phyloP scores from a whole-genome alignment of 371 early-diverging fungal genomes.

The Mucor circinelloides region DNA sequence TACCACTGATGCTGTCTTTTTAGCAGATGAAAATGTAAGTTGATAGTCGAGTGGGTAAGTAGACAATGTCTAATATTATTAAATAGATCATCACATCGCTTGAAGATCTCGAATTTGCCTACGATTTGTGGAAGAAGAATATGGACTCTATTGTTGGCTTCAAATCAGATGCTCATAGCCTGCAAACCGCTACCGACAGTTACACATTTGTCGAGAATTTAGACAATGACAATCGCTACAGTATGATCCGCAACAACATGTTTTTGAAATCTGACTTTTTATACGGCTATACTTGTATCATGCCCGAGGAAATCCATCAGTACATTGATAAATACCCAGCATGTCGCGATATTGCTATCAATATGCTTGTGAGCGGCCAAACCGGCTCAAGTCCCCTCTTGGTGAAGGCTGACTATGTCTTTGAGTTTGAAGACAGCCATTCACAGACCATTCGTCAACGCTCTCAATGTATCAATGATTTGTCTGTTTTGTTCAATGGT shows the following conservation, averaged over 20 bases:
- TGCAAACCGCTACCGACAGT: background rate
- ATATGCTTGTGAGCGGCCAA: constrained; percentile 33
- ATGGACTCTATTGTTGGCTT: constrained; percentile 21
- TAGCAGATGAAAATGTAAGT: constrained; percentile 36
- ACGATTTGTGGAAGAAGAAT: constrained; percentile 15
- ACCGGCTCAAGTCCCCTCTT: constrained; percentile 24
- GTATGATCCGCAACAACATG: constrained; percentile 29
- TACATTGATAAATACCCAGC: constrained; percentile 28
- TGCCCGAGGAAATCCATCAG: constrained; percentile 30
- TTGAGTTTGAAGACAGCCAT: background rate
- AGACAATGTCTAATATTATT: background rate
- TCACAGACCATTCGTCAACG: background rate
- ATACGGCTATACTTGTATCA: constrained; percentile 34
- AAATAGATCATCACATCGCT: constrained; percentile 13
- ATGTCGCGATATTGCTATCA: constrained; percentile 32
- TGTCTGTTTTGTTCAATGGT: constrained; percentile 1
- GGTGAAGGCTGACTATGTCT: background rate
- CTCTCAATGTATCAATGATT: constrained; percentile 7
- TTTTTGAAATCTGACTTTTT: constrained; percentile 33
- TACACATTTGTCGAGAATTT: background rate
- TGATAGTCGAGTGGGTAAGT: background rate
- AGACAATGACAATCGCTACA: constrained; percentile 13
- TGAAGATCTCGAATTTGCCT: constrained; percentile 21
- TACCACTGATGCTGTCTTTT: constrained; percentile 21
- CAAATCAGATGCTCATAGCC: constrained; percentile 8